These are phyloP conservation scores for Syzygium malaccense DNA, from an alignment of 441 rosid genomes.

Conservation along the genomic window DNA sequence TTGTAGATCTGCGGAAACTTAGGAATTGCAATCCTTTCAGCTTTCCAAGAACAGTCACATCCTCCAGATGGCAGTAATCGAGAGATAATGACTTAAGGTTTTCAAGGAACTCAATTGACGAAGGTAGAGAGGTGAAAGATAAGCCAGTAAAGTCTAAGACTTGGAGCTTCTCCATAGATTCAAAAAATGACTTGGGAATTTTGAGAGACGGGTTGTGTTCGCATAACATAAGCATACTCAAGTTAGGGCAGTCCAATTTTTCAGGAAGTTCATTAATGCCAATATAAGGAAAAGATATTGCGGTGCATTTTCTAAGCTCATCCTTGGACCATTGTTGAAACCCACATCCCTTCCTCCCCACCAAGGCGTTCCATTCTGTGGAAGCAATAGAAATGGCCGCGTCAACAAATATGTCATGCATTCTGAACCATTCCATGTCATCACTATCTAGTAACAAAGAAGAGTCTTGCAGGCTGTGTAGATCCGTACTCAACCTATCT, in stretches of 20 bases:
- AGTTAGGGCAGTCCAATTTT: neutral
- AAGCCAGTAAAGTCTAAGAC: too few species aligned
- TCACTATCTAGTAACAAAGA: neutral
- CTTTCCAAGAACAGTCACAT: too few species aligned
- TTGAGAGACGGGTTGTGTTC: accelerated
- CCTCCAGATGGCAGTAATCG: accelerated
- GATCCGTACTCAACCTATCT: neutral
- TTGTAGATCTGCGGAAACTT: too few species aligned
- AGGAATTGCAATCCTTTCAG: too few species aligned
- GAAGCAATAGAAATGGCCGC: neutral
- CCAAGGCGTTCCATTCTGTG: accelerated
- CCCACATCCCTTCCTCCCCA: accelerated
- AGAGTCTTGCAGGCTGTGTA: accelerated
- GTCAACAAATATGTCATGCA: neutral
- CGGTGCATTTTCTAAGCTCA: neutral
- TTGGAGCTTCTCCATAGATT: neutral
- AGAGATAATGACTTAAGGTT: neutral
- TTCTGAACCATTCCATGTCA: neutral
- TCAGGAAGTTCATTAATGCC: neutral
- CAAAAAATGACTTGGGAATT: neutral
- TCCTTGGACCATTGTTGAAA: neutral
- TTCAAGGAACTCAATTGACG: accelerated
- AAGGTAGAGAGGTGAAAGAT: neutral
- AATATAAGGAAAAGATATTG: accelerated
- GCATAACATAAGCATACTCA: accelerated